phyloP scores from a whole-genome alignment of 345 rosid species.

The Alliaria petiolata region DNA sequence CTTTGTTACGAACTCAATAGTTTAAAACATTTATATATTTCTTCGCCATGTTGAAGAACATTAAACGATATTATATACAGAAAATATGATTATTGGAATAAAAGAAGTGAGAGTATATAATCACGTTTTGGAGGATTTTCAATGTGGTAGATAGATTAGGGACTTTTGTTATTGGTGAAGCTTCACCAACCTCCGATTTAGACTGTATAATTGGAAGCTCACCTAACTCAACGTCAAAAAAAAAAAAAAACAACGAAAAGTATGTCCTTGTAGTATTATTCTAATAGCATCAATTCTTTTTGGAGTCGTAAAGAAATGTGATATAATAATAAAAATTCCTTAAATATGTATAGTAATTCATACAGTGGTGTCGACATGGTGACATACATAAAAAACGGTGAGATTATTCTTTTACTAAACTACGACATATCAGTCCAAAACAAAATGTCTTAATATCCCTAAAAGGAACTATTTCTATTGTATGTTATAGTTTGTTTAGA shows the following conservation, averaged over 20 bases:
- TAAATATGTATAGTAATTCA: neutral
- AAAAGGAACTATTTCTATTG: too few relatives aligned
- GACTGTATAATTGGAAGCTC: neutral
- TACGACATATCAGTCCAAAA: too few relatives aligned
- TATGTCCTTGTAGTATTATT: neutral
- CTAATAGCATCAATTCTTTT: neutral
- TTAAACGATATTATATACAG: neutral
- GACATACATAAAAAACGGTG: neutral
- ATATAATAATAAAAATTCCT: neutral
- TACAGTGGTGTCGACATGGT: neutral
- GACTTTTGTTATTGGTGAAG: neutral
- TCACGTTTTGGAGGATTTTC: conserved; percentile 13
- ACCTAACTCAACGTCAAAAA: neutral
- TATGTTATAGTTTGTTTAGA: too few relatives aligned
- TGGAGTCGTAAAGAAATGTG: neutral
- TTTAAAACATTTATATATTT: neutral
- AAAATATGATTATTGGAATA: neutral
- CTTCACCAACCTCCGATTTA: conserved; percentile 24
- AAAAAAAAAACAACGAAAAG: conserved; percentile 4
- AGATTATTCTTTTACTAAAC: neutral
- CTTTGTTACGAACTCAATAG: neutral
- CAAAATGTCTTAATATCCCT: too few relatives aligned
- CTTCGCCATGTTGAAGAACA: neutral
- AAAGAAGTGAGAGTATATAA: neutral
- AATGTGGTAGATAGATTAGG: conserved; percentile 4